Conservation (phyloP, 768 basidiomycete genomes). For the Boletellus ananiceps region DNA sequence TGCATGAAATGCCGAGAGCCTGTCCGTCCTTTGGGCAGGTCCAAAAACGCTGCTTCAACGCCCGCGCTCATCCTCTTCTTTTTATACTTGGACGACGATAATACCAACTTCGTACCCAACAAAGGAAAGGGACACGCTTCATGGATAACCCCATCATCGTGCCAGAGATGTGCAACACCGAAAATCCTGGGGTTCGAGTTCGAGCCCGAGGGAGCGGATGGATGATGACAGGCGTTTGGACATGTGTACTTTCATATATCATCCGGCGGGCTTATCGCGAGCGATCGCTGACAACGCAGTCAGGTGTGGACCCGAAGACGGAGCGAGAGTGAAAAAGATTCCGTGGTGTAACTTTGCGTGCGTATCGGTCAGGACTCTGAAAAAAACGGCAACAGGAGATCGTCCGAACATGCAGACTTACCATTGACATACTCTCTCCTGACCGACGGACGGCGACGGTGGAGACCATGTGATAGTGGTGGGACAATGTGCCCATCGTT, state of each 20-base stretch:
- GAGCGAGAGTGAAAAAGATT: not conserved
- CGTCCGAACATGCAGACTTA: conserved; percentile 4
- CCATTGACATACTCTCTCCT: not conserved
- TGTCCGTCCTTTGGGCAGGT: not conserved
- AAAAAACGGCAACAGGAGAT: not conserved
- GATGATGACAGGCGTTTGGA: not conserved
- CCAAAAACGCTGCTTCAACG: not conserved
- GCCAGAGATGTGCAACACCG: not conserved
- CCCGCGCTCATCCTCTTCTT: not conserved
- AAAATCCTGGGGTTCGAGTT: not conserved
- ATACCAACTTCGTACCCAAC: not conserved
- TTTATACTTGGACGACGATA: not conserved
- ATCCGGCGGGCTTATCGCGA: conserved; percentile 10
- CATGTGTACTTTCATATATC: not conserved
- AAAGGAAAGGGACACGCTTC: not conserved
- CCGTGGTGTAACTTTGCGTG: no score
- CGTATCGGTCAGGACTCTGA: conserved; percentile 1
- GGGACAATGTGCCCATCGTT: not conserved
- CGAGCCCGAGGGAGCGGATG: not conserved
- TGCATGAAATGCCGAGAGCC: not conserved
- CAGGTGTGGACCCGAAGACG: conserved; percentile 1
- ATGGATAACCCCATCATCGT: not conserved
- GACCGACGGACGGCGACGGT: not conserved
- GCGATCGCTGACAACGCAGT: not conserved
- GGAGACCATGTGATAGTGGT: not conserved